Evolutionary conservation across 345 rosid genomes (phyloP), one percentile per base, ranked within the genome.

Genomic region (Erysimum cheiranthoides): DNA sequence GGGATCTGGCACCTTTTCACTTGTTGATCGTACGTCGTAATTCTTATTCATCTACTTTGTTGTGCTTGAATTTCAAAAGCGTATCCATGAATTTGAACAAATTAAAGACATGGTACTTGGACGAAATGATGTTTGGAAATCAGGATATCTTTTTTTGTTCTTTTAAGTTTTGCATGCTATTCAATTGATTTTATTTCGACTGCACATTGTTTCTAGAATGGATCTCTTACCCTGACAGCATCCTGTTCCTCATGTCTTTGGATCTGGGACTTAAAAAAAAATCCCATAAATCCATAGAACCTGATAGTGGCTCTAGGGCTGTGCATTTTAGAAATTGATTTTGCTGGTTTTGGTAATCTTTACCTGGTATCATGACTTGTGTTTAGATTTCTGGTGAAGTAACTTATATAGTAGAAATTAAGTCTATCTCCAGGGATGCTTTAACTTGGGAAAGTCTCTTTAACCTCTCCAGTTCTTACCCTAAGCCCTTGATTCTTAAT

Each of bases 1-100:
- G 82, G 99, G 99, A 79, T 78, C 80, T 61, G 94, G 94, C 70
- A 82, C 93, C 65, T 95, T 90, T 86, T 93, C 99, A 32, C 97
- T 95, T 81, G 80, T 95, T 83, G 78, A 92, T 81, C 40, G 96
- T 90, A 86, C 36, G 93, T 82, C 65, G 52, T 60, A 58, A 70
- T 63, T 70, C 70, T 31, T 51, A 45, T 51, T 47, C 27, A 53
- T 75, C 39, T 66, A 62, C 67, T 54, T 30, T 47, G 17, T 14
- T 21, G 8, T 35, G 16, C 17, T 27, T 56, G 61, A 46, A 65
- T 57, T 36, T 56, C 8, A 57, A 38, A 30, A 46, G 52, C 59
- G 11, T 62, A 25, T 32, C 40, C 46, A 40, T 43, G n/a, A 25
- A 5, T 10, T 18, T 70, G 18, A 2, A 43, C 31, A 10, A 42